Evolutionary conservation across 257 asterid genomes (phyloP), one percentile per base, ranked within the genome.

Genomic region (Primulina huaijiensis): DNA sequence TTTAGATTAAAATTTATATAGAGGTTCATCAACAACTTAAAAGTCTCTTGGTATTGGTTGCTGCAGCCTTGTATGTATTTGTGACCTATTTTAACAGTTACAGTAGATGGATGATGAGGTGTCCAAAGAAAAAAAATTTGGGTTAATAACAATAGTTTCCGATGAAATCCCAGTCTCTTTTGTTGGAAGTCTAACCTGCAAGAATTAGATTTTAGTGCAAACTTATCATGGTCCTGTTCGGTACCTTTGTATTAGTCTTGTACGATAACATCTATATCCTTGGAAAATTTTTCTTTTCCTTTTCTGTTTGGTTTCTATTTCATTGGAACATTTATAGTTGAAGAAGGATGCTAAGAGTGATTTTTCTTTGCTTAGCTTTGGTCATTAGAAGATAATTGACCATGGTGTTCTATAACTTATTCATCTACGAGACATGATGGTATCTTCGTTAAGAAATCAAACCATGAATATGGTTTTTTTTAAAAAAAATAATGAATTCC

Each of bases 101-200:
- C 30, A 25, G 19, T 25, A 34, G 65, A 59, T 59, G 65, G 53
- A 62, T 20, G 70, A 62, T 65, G 72, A 70, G 60, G 56, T 65
- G 53, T 16, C 5, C 57, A 50, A 29, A 58, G 33, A 34, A 65
- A 20, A 20, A 31, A 6, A 6, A 6, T 33, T 20, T 40, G 64
- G 17, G 20, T 16, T 50, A 37, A 9, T 3, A 19, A 20, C 65
- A 33, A 29, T n/a, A 29, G 23, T 27, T 59, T 50, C 57, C 17
- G 57, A 50, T 50, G 7, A 43, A 70, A 62, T 70, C 37, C 58
- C 58, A 12, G 58, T 31, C 75, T 31, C 33, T 6, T 60, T 64
- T 59, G 21, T 59, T 43, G 38, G 33, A 62, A 19, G 30, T 67
- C 20, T 62, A 43, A 27, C 58, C 38, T 23, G 31, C 25, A 37